These are phyloP conservation scores for Candida morakotiae DNA, from an alignment of 805 yeast genomes.

Conservation along the genomic window DNA sequence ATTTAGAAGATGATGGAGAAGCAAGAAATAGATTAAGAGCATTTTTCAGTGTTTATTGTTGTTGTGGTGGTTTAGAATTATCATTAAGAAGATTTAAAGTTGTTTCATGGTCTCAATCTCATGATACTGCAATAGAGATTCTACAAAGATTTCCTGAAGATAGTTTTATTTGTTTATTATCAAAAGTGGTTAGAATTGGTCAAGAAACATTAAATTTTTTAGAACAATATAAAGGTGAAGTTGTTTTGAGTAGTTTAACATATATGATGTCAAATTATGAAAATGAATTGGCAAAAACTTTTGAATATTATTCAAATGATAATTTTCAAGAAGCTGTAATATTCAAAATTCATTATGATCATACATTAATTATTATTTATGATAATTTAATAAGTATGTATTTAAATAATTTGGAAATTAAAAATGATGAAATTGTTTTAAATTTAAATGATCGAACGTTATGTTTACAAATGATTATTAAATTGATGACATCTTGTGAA, in stretches of 20 bases:
- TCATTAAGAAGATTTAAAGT: constrained; percentile 48
- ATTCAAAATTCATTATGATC: constrained; percentile 45
- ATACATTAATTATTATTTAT: constrained; percentile 47
- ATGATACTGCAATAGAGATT: constrained; percentile 28
- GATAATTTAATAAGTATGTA: constrained; percentile 46
- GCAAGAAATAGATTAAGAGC: constrained; percentile 33
- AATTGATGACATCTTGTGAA: constrained; percentile 43
- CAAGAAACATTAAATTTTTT: constrained; percentile 45
- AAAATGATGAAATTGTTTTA: constrained; percentile 3
- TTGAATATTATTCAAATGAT: constrained; percentile 31
- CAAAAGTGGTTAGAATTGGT: constrained; percentile 44
- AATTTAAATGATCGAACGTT: constrained; percentile 20
- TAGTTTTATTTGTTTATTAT: constrained; percentile 40
- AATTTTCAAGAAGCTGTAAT: constrained; percentile 34
- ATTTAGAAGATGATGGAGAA: constrained; percentile 20
- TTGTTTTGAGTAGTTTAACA: constrained; percentile 9
- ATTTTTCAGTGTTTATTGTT: constrained; percentile 45
- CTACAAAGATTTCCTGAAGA: constrained; percentile 28
- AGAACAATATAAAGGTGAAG: constrained; percentile 5
- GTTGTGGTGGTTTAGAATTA: constrained; percentile 49
- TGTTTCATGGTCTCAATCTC: constrained; percentile 45
- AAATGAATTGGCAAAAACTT: constrained; percentile 33
- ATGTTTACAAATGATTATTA: constrained; percentile 34
- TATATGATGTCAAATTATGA: constrained; percentile 37
- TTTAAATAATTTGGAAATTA: constrained; percentile 9